Conservation (phyloP, 768 basidiomycete species). For the Phylloporus sp. region DNA sequence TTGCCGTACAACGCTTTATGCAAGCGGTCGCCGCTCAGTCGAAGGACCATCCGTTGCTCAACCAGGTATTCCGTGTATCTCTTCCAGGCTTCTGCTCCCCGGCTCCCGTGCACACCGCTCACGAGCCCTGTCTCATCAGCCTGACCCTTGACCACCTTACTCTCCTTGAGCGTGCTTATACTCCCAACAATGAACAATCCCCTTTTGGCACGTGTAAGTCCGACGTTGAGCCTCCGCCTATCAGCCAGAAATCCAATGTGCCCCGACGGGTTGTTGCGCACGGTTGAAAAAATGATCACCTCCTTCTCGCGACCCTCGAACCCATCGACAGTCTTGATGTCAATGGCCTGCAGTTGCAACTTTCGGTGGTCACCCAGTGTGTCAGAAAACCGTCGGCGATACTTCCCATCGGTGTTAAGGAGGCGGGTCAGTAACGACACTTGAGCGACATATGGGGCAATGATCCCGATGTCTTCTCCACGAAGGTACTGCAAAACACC, state of each 20-base stretch:
- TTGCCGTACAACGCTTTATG: constrained; percentile 28
- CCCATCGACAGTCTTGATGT: constrained; percentile 91
- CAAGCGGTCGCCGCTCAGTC: constrained; percentile 41
- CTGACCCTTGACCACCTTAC: constrained; percentile 34
- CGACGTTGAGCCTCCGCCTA: constrained; percentile 82
- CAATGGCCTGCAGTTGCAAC: constrained; percentile 62
- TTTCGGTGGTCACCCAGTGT: constrained; percentile 65
- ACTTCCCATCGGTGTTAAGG: constrained; percentile 52
- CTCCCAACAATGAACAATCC: constrained; percentile 82
- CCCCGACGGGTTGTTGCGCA: constrained; percentile 73
- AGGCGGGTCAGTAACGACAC: constrained; percentile 70
- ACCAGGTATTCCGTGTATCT: constrained; percentile 56
- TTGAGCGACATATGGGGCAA: constrained; percentile 89
- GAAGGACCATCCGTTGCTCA: constrained; percentile 50
- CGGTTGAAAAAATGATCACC: constrained; percentile 88
- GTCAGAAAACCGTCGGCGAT: constrained; percentile 49
- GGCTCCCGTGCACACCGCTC: constrained; percentile 17
- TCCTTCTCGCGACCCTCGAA: constrained; percentile 95
- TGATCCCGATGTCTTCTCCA: constrained; percentile 84
- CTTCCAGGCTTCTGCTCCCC: constrained; percentile 47
- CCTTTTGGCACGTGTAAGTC: constrained; percentile 82
- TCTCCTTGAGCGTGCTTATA: constrained; percentile 55
- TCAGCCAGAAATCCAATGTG: constrained; percentile 89
- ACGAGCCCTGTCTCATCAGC: constrained; percentile 7
- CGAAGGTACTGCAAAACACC: constrained; percentile 43